Conservation (phyloP, 495 filamentous ascomycete species). For the Aspergillus sclerotioniger region DNA sequence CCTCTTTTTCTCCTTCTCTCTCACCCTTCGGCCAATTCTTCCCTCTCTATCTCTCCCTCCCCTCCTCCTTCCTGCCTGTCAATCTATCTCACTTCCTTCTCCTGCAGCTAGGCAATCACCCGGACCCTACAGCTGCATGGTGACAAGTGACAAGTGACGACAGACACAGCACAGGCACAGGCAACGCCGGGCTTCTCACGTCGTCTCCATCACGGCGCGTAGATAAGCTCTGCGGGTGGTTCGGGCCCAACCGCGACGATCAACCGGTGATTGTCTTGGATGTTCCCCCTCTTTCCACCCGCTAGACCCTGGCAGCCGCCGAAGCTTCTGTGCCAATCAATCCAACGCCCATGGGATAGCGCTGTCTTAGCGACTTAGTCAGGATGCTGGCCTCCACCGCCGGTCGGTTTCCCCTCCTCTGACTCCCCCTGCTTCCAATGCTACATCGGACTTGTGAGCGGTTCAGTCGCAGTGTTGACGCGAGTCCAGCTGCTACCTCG, state of each 20-base stretch:
- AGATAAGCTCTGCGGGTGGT: constrained; percentile 26
- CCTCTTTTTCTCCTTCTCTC: neutral
- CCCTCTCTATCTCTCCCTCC: neutral
- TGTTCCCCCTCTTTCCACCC: constrained; percentile 13
- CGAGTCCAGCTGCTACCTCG: neutral
- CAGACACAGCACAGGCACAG: neutral
- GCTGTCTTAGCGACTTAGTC: neutral
- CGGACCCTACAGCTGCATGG: constrained; percentile 4
- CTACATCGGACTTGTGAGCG: neutral
- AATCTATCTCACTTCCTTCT: neutral
- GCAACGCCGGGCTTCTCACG: neutral
- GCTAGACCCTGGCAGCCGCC: neutral
- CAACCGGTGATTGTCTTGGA: constrained; percentile 26
- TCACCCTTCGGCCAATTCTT: neutral
- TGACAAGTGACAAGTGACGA: constrained; percentile 8
- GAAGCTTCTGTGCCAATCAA: neutral
- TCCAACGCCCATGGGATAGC: neutral
- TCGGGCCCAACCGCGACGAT: constrained; percentile 33
- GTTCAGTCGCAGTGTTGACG: neutral
- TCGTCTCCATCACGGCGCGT: constrained; percentile 21
- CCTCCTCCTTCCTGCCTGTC: neutral
- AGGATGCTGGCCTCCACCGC: neutral
- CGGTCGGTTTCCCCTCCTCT: neutral
- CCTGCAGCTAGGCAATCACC: neutral
- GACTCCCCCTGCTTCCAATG: neutral